Evolutionary conservation across 2,329 filamentous ascomycete genomes (phyloP), one percentile per base, ranked within the genome.

Genomic region (Acarospora socialis): DNA sequence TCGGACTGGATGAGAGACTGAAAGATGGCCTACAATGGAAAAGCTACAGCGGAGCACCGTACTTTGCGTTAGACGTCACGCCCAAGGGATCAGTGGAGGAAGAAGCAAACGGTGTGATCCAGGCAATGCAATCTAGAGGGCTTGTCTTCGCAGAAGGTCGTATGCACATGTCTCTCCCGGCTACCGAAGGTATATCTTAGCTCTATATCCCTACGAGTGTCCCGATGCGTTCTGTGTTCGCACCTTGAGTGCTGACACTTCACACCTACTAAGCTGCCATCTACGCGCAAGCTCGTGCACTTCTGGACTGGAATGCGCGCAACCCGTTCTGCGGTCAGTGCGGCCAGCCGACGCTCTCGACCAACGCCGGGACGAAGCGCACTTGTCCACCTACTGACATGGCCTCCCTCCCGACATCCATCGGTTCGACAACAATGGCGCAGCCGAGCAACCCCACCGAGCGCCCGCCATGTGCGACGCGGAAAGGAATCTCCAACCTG

Each of bases 241-340:
- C 24, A 18, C 15, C 5, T 14, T 8, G 19, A 18, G 7, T 5
- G 10, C 6, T 28, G 17, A 23, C 28, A 14, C 33, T 21, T 12
- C n/a, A 25, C 8, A n/a, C 21, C 16, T 19, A 25, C 23, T 29
- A 40, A 90, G 90, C 86, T 37, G 83, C 86, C 30, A 80, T 93
- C 27, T 93, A 84, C 45, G 87, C 83, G 9, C 82, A 93, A 56
- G 81, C 84, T 5, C 76, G 87, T 34, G 80, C 84, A 27, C 66
- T 94, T 16, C 64, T 92, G 21, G 90, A 95, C 60, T 98, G 90
- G 90, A 95, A 98, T 59, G 67, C 67, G 16, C 79, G 87, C 31
- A 93, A 92, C 57, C 80, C 78, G 18, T 98, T 83, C 65, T 98
- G 90, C 55, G 84, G 76, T 19, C 77, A 78, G 34, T 98, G 90